Evolutionary conservation across 768 basidiomycete genomes (phyloP), one percentile per base, ranked within the genome.

Genomic region (Gautieria morchelliformis): DNA sequence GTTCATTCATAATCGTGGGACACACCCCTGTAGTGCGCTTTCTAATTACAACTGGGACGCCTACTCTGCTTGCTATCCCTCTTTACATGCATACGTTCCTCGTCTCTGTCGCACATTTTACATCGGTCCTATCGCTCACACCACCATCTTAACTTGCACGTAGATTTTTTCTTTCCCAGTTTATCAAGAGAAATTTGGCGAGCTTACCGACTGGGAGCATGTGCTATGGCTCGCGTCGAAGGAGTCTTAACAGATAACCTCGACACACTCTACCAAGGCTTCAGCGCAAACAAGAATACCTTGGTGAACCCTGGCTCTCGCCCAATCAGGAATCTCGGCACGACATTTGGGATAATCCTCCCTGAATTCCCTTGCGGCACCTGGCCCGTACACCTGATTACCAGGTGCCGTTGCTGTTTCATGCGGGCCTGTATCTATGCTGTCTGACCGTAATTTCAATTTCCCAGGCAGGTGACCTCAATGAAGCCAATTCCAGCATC

Each of bases 221-320:
- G 67, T 35, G 15, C 60, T 33, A 51, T 69, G n/a, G 72, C 74
- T 22, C 60, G 59, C 2, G 62, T 69, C 40, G 59, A 53, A n/a
- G 73, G 75, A 12, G 58, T 60, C 42, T 58, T 63, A 57, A 65
- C 68, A 4, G 75, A 70, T n/a, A 70, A 69, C 61, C 22, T 88
- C 62, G 87, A 89, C 63, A 67, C 88, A 49, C 74, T 86, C 57
- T 64, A 85, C 48, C 72, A 69, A 54, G 78, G 84, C 72, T 73
- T 78, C 62, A 70, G 71, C 20, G 78, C 79, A 0, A 78, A 81
- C 66, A 75, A 78, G 76, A 76, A 63, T 88, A 88, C 66, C 71
- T 82, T 15, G 75, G 79, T 46, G 79, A 84, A 47, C 35, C 24
- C 24, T 57, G 45, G 56, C 32, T 50, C 48, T 19, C 22, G n/a